These are phyloP conservation scores for Nannizziopsis arthrosporioides DNA, from an alignment of 2,329 filamentous ascomycete species.

Conservation along the genomic window DNA sequence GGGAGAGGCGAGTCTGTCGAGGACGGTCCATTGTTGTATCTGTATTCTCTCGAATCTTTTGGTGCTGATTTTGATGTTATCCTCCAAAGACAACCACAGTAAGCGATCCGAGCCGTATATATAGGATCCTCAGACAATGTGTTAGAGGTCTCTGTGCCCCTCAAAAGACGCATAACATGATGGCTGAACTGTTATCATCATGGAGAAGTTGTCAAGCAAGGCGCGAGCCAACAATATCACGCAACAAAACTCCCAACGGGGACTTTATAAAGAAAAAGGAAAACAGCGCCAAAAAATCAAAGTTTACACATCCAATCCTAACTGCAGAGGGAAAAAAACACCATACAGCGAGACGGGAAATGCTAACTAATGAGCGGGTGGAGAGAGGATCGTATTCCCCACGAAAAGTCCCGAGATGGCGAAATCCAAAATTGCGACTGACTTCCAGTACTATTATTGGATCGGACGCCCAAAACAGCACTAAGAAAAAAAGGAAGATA, in stretches of 20 bases:
- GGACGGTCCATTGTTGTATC: background rate
- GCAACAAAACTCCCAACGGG: too few species aligned
- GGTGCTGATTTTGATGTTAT: background rate
- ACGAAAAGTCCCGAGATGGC: constrained; percentile 10
- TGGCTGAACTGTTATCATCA: too few species aligned
- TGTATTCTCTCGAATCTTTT: background rate
- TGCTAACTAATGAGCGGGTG: constrained; percentile 3
- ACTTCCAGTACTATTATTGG: background rate
- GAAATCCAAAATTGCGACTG: background rate
- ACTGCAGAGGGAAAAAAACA: background rate
- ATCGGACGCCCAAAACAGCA: too few species aligned
- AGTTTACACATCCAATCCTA: background rate
- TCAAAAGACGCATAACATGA: too few species aligned
- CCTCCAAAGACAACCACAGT: background rate
- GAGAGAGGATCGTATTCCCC: constrained; percentile 4
- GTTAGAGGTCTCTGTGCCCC: too few species aligned
- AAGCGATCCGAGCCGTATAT: background rate
- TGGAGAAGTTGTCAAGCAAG: too few species aligned
- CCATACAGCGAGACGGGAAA: background rate
- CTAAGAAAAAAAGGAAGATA: too few species aligned
- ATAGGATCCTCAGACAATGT: background rate
- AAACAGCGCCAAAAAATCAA: background rate
- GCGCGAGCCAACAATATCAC: too few species aligned
- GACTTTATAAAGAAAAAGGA: too few species aligned
- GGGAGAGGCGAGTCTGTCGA: background rate